Evolutionary conservation across 305 asterid species (phyloP), one percentile per base, ranked within the genome.

Genomic region (Rubia tinctorum): DNA sequence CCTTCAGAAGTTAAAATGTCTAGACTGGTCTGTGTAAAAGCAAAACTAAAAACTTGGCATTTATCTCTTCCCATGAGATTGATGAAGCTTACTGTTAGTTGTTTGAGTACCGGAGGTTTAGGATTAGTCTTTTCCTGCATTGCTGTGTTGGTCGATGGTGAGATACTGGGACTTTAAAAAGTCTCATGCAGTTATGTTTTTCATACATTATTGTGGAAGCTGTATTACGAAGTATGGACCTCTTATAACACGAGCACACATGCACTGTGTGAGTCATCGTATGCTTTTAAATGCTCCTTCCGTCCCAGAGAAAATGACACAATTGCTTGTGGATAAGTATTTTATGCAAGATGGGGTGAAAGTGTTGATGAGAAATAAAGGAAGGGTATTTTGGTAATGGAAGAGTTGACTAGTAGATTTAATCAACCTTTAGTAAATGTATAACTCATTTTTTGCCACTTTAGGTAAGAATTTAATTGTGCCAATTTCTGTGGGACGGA

Each of bases 121-220:
- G 63, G 30, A 7, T 23, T 5, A 11, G 66, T 18, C 25, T 56
- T 30, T 61, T 23, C 8, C 6, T 23, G 22, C 34, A 37, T 9
- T 62, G 55, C 18, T 42, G 17, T 10, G 27, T 23, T 44, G 30
- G 3, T 15, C 45, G 12, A 9, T 27, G 5, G 42, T 34, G 42
- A 45, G 51, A 34, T 47, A 27, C 30, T 0, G 25, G 3, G 7
- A 53, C 63, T 18, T 62, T 17, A 11, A 47, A 25, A 43, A n/a
- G 61, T 0, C 27, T 18, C 25, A 17, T 15, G 37, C 12, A 22
- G 34, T 58, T 43, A 39, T 23, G 13, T 23, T 40, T 20, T 8
- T 13, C 3, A 25, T 11, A 43, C 64, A n/a, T n/a, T 43, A 66
- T 62, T 76, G 72, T 76, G 96, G 97, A 93, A 78, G 96, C 93